Conservation (phyloP, 805 yeast genomes). For the Suhomyces tanzawaensis region DNA sequence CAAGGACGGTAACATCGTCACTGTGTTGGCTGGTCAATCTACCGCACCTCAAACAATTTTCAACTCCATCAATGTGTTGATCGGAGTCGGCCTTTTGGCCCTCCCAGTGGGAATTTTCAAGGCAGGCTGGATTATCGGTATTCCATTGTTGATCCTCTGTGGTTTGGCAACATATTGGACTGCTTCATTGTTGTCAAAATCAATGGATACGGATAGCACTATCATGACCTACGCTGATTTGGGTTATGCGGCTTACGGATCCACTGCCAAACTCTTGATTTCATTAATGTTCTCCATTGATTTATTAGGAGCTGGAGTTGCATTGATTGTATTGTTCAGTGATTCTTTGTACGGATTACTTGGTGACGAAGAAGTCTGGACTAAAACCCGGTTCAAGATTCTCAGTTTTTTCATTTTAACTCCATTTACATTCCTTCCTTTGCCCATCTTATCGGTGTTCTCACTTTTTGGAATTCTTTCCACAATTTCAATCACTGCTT, state of each 20-base stretch:
- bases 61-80: slow-evolving; percentile 72
- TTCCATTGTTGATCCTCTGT: slow-evolving; percentile 38
- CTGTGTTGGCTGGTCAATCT: slow-evolving; percentile 50
- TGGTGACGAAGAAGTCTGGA: slow-evolving; percentile 38
- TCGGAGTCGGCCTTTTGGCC: slow-evolving; percentile 75
- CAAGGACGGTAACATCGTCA: slow-evolving; percentile 63
- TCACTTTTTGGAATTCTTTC: slow-evolving; percentile 57
- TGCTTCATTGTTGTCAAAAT: slow-evolving; percentile 43
- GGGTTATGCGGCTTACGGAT: slow-evolving; percentile 28
- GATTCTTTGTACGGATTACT: slow-evolving; percentile 54
- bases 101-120: slow-evolving; percentile 66
- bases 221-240: slow-evolving; percentile 31
- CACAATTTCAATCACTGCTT: slow-evolving; percentile 48
- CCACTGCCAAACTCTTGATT: slow-evolving; percentile 68
- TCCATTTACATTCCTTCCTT: slow-evolving; percentile 68
- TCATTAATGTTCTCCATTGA: slow-evolving; percentile 59
- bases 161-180: slow-evolving; percentile 53
- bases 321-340: slow-evolving; percentile 57
- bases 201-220: slow-evolving; percentile 28
- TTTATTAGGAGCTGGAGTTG: slow-evolving; percentile 57
- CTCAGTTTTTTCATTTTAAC: slow-evolving; percentile 69
- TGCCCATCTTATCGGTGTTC: slow-evolving; percentile 52
- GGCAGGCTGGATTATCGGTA: slow-evolving; percentile 65
- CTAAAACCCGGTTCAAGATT: slow-evolving; percentile 54
- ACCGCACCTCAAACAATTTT: slow-evolving; percentile 75